phyloP scores from a whole-genome alignment of 371 early-diverging fungal species.

The Apophysomyces variabilis region DNA sequence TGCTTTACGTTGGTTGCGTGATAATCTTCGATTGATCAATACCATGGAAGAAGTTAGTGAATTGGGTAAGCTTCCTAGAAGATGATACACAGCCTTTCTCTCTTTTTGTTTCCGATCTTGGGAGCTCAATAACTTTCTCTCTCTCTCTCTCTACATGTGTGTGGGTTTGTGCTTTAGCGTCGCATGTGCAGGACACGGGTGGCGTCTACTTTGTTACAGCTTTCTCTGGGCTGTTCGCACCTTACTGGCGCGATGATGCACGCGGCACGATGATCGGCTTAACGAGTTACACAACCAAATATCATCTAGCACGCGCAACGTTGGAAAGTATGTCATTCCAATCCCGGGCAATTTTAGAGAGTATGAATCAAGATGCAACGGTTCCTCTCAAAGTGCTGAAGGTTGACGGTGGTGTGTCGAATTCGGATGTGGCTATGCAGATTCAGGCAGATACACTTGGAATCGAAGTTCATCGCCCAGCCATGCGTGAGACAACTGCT shows the following conservation, averaged over 20 bases:
- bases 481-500: constrained; percentile 89
- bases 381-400: constrained; percentile 64
- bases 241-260: constrained; percentile 91
- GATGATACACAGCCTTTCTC: not conserved
- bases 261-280: constrained; percentile 85
- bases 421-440: constrained; percentile 85
- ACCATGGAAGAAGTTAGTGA: constrained; percentile 68
- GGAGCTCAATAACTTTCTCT: not conserved
- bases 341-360: constrained; percentile 81
- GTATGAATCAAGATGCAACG: constrained; percentile 80
- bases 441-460: constrained; percentile 84
- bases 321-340: constrained; percentile 90
- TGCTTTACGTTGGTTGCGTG: constrained; percentile 89
- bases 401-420: constrained; percentile 90
- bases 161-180: constrained; percentile 8
- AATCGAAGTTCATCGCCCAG: constrained; percentile 79
- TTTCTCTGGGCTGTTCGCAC: constrained; percentile 89
- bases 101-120: not conserved
- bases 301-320: constrained; percentile 84
- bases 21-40: constrained; percentile 76
- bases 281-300: constrained; percentile 80
- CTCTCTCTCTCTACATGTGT: not conserved
- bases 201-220: constrained; percentile 95
- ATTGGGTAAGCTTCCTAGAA: constrained; percentile 11
- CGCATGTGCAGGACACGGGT: constrained; percentile 70